Evolutionary conservation across 2,329 filamentous ascomycete genomes (phyloP).

Genomic region (Diaporthe sp.): DNA sequence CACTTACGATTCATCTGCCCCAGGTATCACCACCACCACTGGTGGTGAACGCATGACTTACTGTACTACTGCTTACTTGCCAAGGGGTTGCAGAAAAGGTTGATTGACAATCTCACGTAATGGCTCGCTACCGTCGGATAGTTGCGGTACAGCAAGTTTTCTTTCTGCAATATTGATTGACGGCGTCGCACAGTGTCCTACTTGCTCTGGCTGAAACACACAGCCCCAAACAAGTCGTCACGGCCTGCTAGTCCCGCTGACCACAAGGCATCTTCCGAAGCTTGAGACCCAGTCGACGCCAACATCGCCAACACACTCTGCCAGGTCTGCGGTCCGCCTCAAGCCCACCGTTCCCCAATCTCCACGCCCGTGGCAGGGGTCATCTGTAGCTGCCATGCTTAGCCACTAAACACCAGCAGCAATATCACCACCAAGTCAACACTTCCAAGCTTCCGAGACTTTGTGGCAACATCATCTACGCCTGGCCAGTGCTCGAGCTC

Average conservation of each 20-base stretch:
- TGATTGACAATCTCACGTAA: slow-evolving; percentile 26
- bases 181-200: slow-evolving; percentile 20
- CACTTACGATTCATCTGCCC: slow-evolving; percentile 3
- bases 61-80: not conserved
- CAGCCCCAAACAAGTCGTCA: slow-evolving; percentile 35
- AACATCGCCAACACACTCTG: not conserved
- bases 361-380: not conserved
- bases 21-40: not conserved
- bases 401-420: not conserved
- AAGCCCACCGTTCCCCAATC: not conserved
- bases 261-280: slow-evolving; percentile 19
- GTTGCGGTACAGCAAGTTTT: not conserved
- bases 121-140: slow-evolving; percentile 23
- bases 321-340: not conserved
- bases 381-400: not conserved
- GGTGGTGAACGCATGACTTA: not conserved
- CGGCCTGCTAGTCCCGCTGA: slow-evolving; percentile 15
- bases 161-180: not conserved
- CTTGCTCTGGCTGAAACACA: slow-evolving; percentile 33
- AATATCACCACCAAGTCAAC: not conserved
- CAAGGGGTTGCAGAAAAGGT: slow-evolving; percentile 4
- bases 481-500: slow-evolving; percentile 12
- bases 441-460: not conserved
- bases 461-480: not conserved
- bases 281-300: not conserved